A percentile compares a stretch with the other conserved stretches of the same genome.
These are phyloP conservation scores for Backusella westeae DNA, from an alignment of 192 early-diverging fungal species.

Conservation along the genomic window DNA sequence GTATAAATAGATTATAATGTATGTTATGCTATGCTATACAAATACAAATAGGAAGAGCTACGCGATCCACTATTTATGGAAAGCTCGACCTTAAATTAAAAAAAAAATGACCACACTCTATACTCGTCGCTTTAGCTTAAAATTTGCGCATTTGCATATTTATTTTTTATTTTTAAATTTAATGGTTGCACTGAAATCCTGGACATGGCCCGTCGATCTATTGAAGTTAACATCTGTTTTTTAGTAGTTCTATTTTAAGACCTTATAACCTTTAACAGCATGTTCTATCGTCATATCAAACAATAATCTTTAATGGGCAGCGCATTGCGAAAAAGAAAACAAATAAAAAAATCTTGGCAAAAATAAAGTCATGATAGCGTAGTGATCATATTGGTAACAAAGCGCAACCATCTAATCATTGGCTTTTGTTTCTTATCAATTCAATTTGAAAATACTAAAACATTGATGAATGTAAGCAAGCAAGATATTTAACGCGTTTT, in stretches of 20 bases:
- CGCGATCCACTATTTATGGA: neutral
- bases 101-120: neutral
- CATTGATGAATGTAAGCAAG: too few species aligned
- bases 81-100: neutral
- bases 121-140: neutral
- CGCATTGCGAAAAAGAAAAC: neutral
- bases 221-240: neutral
- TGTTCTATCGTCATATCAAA: neutral
- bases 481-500: too few species aligned
- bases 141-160: neutral
- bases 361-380: neutral
- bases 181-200: neutral
- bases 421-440: neutral
- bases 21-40: neutral
- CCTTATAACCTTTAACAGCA: neutral
- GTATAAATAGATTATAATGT: neutral
- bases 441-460: too few species aligned
- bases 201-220: neutral
- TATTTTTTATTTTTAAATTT: neutral
- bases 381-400: neutral
- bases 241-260: neutral
- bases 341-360: neutral
- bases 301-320: neutral
- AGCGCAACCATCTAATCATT: neutral
- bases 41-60: neutral